Conservation (phyloP, 1,139 yeast species). For the Diutina neorugosa region DNA sequence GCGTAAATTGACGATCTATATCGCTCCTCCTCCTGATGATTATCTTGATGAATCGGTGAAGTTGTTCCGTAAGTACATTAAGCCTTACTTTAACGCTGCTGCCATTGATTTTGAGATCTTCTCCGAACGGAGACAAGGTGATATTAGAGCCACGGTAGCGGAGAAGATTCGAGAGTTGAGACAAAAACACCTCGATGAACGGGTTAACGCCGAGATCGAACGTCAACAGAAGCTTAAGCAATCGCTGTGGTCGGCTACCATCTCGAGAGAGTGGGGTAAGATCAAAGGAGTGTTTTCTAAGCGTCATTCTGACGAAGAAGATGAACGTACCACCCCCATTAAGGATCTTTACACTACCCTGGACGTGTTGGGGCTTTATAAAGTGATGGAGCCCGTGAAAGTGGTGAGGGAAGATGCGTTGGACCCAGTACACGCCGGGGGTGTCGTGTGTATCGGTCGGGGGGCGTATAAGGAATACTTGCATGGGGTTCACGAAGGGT, state of each 20-base stretch:
- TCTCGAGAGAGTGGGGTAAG: neutral
- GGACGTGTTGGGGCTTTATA: constrained; percentile 49
- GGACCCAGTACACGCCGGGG: constrained; percentile 50
- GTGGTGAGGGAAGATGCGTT: constrained; percentile 36
- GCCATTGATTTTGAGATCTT: constrained; percentile 77
- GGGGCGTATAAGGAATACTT: constrained; percentile 93
- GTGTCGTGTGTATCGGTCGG: constrained; percentile 85
- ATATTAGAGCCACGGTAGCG: constrained; percentile 72
- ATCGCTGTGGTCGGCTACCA: constrained; percentile 3
- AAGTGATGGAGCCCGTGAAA: constrained; percentile 21
- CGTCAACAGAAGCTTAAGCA: constrained; percentile 5
- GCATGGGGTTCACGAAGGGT: constrained; percentile 86
- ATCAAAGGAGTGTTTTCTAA: neutral
- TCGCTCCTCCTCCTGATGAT: constrained; percentile 96
- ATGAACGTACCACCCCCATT: constrained; percentile 15
- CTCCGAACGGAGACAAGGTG: constrained; percentile 78
- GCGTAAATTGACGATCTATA: constrained; percentile 67
- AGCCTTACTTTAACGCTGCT: constrained; percentile 77
- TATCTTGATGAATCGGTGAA: constrained; percentile 65
- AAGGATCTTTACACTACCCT: constrained; percentile 36
- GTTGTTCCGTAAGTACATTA: constrained; percentile 68
- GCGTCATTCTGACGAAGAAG: constrained; percentile 11
- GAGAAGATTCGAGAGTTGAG: constrained; percentile 68
- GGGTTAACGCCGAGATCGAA: constrained; percentile 2
- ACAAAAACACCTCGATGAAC: constrained; percentile 17